phyloP scores from a whole-genome alignment of 2,329 filamentous ascomycete species.

The Magnaporthiopsis incrustans region DNA sequence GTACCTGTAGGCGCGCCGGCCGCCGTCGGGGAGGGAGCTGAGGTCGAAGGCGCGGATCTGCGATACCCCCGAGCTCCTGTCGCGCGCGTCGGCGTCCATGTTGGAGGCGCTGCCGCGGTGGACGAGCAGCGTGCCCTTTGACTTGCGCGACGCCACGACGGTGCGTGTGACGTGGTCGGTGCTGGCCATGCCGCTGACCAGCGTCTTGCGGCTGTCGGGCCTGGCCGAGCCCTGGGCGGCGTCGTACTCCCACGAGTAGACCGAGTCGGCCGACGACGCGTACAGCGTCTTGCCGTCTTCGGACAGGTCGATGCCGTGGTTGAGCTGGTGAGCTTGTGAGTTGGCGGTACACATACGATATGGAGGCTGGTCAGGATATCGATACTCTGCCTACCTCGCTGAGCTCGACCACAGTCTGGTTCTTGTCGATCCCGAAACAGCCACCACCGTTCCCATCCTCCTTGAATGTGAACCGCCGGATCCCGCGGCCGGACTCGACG shows the following conservation, averaged over 20 bases:
- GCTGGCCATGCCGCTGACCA: conserved; percentile 56
- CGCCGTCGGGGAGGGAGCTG: conserved; percentile 18
- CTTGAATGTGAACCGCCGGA: conserved; percentile 31
- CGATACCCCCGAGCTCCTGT: conserved; percentile 49
- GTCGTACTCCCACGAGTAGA: conserved; percentile 60
- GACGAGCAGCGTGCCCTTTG: conserved; percentile 41
- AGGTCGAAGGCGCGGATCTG: conserved; percentile 56
- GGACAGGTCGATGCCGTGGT: conserved; percentile 48
- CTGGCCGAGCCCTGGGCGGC: conserved; percentile 37
- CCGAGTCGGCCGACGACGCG: conserved; percentile 48
- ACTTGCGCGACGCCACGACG: conserved; percentile 50
- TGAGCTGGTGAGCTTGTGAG: conserved; percentile 30
- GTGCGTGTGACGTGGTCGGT: conserved; percentile 59
- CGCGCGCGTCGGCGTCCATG: conserved; percentile 46
- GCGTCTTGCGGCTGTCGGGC: conserved; percentile 29
- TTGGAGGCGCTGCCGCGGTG: conserved; percentile 58
- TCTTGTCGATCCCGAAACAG: conserved; percentile 30
- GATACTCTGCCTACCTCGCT: conserved; percentile 23
- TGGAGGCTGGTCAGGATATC: neutral
- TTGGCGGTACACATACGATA: neutral
- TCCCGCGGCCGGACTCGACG: conserved; percentile 32
- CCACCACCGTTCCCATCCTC: conserved; percentile 32
- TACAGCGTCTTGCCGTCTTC: conserved; percentile 45
- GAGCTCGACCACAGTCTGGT: conserved; percentile 24
- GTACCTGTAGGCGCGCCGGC: conserved; percentile 32